Evolutionary conservation across 805 yeast species (phyloP).

Genomic region (Candida michaelii): DNA sequence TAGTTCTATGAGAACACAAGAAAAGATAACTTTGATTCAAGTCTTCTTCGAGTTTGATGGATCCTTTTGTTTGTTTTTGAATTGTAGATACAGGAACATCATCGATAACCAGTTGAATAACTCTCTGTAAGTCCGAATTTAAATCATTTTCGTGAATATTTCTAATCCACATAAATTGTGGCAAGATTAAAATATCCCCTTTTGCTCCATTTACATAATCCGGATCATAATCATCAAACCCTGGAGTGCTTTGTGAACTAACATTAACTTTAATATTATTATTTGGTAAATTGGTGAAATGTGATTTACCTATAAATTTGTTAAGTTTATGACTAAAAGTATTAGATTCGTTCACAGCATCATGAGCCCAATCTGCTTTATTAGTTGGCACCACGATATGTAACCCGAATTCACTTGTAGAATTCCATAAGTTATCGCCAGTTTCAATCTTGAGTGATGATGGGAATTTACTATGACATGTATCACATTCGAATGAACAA

Average conservation of each 20-base stretch:
- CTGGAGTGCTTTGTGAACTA: constrained; percentile 52
- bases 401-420: constrained; percentile 65
- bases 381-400: constrained; percentile 86
- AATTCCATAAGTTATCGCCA: constrained; percentile 55
- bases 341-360: constrained; percentile 50
- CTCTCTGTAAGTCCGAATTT: constrained; percentile 19
- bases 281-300: constrained; percentile 10
- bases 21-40: constrained; percentile 51
- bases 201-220: constrained; percentile 18
- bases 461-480: constrained; percentile 57
- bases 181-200: constrained; percentile 67
- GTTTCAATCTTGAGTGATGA: constrained; percentile 43
- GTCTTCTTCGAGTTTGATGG: constrained; percentile 34
- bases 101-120: constrained; percentile 5
- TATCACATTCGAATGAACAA: constrained; percentile 53
- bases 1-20: constrained; percentile 84
- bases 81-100: background rate
- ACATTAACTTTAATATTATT: constrained; percentile 49
- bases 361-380: constrained; percentile 79
- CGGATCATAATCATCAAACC: constrained; percentile 14
- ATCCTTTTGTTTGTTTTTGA: background rate
- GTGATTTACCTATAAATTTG: constrained; percentile 29
- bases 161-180: constrained; percentile 70
- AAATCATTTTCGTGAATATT: constrained; percentile 46
- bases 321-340: constrained; percentile 47